Evolutionary conservation across 768 basidiomycete genomes (phyloP), one percentile per base, ranked within the genome.

Genomic region (Asterophora parasitica): DNA sequence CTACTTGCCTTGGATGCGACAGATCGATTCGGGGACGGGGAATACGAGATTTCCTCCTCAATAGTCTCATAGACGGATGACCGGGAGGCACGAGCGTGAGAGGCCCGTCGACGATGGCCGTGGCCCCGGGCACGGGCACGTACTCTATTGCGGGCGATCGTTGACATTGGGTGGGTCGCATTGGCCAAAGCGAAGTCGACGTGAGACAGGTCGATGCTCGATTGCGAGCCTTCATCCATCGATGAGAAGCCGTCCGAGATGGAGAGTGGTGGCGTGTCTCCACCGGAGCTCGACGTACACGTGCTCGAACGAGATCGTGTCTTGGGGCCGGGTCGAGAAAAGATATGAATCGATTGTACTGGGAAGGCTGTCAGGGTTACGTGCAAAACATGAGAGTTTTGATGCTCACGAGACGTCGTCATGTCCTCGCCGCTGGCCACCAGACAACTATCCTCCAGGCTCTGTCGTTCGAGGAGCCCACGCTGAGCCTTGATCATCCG

Each of bases 41-140:
- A 60, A 28, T 50, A 72, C 4, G 72, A 68, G 10, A 69, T 60
- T 52, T 90, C 89, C 56, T 91, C 88, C 46, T 88, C 75, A 40
- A 91, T 90, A 0, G 84, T 89, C 60, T 89, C 88, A 53, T 88
- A 90, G 0, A 87, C 75, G 0, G 88, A 89, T 0, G 79, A 68
- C 4, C 83, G 74, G 10, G 83, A 83, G 7, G 76, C 73, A 15
- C 78, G 77, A 23, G 78, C 75, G 40, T 81, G 75, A 1, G 85
- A 87, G 42, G 80, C 76, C 1, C 86, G 78, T 30, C 85, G 82
- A 32, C 81, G 82, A 59, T 88, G 86, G 2, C 86, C 83, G 32
- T 79, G 74, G 0, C 85, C 83, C 13, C 75, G 76, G 7, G 77
- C 76, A 17, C 82, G 70, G 17, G 73, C 68, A 4, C 80, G 75